Conservation (phyloP, 164 flowering plant genomes). For the Houttuynia cordata region DNA sequence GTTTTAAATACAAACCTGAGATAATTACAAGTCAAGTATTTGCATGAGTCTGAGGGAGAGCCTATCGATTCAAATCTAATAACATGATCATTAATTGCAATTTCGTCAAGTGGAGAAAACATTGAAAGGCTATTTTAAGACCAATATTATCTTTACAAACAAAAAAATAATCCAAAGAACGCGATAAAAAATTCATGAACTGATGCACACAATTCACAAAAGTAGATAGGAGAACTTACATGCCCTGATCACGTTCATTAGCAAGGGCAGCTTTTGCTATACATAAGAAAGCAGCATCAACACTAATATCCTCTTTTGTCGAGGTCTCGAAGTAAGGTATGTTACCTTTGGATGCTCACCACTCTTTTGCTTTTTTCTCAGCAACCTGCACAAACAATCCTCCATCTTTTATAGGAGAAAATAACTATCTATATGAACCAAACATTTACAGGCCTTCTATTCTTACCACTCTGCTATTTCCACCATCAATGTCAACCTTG, state of each 20-base stretch:
- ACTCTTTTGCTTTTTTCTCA: slow-evolving; percentile 88
- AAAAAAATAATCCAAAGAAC: background rate
- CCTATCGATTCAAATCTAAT: background rate
- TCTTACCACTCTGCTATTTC: slow-evolving; percentile 92
- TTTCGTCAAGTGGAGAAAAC: background rate
- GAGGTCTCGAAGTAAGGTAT: slow-evolving; percentile 95
- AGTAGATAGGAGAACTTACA: slow-evolving; percentile 38
- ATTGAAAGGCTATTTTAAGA: background rate
- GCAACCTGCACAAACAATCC: slow-evolving; percentile 58
- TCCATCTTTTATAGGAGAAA: background rate
- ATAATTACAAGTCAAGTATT: background rate
- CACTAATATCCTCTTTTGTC: slow-evolving; percentile 85
- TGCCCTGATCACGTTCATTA: slow-evolving; percentile 70
- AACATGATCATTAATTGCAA: too few relatives aligned
- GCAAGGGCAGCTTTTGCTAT: slow-evolving; percentile 79
- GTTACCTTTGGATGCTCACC: slow-evolving; percentile 88
- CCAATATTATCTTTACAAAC: background rate
- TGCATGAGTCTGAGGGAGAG: background rate
- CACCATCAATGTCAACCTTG: slow-evolving; percentile 92
- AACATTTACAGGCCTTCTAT: background rate
- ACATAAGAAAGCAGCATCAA: slow-evolving; percentile 73
- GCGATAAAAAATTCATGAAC: background rate
- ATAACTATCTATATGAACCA: background rate
- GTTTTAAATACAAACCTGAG: too few relatives aligned
- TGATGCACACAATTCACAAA: background rate